A percentile compares a stretch with the other conserved stretches of the same genome.
These are phyloP conservation scores for Sarocladium brachiariae DNA, from an alignment of 2,329 filamentous ascomycete species.

Conservation along the genomic window DNA sequence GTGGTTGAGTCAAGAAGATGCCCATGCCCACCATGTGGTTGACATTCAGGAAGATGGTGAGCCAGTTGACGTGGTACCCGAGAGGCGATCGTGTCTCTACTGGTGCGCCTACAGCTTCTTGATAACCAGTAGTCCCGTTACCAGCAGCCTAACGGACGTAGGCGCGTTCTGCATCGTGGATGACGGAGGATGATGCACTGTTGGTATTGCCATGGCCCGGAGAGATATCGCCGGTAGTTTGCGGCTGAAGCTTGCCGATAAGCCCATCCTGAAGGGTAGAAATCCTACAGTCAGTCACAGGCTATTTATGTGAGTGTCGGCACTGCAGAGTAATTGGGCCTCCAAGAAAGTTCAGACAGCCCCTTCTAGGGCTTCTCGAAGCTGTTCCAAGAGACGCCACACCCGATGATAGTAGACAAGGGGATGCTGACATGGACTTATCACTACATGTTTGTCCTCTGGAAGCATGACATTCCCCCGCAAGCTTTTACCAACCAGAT, in stretches of 20 bases:
- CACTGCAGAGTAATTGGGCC: too few species aligned
- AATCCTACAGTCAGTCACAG: too few species aligned
- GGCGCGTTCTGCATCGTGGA: constrained; percentile 33
- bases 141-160: constrained; percentile 35
- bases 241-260: constrained; percentile 2
- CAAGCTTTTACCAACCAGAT: too few species aligned
- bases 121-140: constrained; percentile 47
- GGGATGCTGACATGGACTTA: too few species aligned
- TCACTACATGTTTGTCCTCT: too few species aligned
- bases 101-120: constrained; percentile 55
- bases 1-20: constrained; percentile 57
- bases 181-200: constrained; percentile 13
- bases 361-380: too few species aligned
- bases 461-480: too few species aligned
- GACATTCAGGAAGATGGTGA: constrained; percentile 54
- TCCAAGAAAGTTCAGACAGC: too few species aligned
- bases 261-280: constrained; percentile 1
- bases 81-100: constrained; percentile 52
- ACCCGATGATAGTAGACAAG: too few species aligned
- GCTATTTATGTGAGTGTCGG: too few species aligned
- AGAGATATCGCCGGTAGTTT: neutral
- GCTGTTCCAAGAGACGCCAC: too few species aligned
- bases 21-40: constrained; percentile 58
- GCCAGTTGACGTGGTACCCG: constrained; percentile 49
- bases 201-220: neutral